phyloP scores from a whole-genome alignment of 73 alveolate species.

The Halteria grandinella region DNA sequence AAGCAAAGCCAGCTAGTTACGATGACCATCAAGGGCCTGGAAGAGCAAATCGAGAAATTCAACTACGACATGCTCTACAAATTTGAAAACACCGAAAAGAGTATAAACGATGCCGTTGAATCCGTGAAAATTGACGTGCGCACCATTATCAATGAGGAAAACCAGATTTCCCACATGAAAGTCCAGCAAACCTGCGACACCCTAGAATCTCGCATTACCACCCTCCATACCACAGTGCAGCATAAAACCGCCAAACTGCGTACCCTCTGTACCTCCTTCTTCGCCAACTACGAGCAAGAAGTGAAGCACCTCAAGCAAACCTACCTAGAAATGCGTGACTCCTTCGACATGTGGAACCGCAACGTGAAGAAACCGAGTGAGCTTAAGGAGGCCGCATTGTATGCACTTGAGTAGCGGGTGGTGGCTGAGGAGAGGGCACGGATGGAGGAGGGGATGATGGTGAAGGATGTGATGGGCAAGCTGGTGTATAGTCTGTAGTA shows the following conservation, averaged over 20 bases:
- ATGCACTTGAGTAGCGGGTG: conserved; percentile 23
- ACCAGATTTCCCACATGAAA: background rate
- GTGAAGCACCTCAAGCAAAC: conserved; percentile 6
- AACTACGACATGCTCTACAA: too few species aligned
- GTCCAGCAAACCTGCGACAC: background rate
- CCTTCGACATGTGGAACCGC: conserved; percentile 39
- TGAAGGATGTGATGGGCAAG: conserved; percentile 30
- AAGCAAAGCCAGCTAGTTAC: too few species aligned
- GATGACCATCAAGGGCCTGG: too few species aligned
- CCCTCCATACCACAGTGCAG: background rate
- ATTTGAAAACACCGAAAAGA: background rate
- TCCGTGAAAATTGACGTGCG: background rate
- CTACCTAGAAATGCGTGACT: conserved; percentile 30
- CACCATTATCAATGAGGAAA: conserved; percentile 4
- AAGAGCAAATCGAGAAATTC: too few species aligned
- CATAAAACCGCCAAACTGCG: conserved; percentile 2
- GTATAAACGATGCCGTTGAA: conserved; percentile 20
- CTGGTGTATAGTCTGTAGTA: conserved; percentile 16
- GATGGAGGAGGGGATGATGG: background rate
- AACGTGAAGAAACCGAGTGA: conserved; percentile 34
- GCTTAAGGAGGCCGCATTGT: conserved; percentile 37
- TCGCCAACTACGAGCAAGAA: conserved; percentile 26
- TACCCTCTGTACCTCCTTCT: conserved; percentile 24
- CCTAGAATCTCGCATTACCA: background rate
- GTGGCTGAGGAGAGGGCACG: conserved; percentile 11